Percentiles rank a stretch among this genome's conserved stretches.
These are phyloP conservation scores for Flammula alnicola DNA, from an alignment of 1,284 basidiomycete species.

Conservation along the genomic window DNA sequence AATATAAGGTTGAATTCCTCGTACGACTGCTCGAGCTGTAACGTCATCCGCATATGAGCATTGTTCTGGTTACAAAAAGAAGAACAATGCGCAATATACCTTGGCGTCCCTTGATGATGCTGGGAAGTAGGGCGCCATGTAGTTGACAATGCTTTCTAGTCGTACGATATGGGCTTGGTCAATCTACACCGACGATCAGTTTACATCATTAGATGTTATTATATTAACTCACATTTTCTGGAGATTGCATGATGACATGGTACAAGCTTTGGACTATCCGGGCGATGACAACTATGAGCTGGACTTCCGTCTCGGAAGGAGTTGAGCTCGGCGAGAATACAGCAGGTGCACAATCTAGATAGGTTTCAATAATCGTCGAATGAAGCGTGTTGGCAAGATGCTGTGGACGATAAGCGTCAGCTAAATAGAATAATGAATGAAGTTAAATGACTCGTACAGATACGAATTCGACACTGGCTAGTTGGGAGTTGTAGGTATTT, in stretches of 20 bases:
- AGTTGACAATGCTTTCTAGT: conserved; percentile 63
- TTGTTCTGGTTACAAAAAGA: conserved; percentile 11
- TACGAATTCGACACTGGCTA: conserved; percentile 24
- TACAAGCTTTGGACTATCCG: conserved; percentile 75
- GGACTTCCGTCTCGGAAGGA: conserved; percentile 63
- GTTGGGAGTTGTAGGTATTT: conserved; percentile 15
- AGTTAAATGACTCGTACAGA: conserved; percentile 22
- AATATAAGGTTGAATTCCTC: conserved; percentile 77
- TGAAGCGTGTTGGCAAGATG: conserved; percentile 60
- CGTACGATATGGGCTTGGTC: conserved; percentile 41
- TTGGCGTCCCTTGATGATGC: conserved; percentile 62
- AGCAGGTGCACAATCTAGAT: conserved; percentile 83
- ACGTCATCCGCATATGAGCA: conserved; percentile 1
- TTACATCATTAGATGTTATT: background rate
- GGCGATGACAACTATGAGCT: conserved; percentile 64
- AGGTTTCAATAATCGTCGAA: conserved; percentile 77
- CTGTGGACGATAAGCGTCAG: conserved; percentile 19
- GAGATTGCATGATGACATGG: conserved; percentile 53
- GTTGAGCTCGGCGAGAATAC: conserved; percentile 71
- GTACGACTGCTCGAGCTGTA: conserved; percentile 59
- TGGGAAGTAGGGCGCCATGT: conserved; percentile 87
- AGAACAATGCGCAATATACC: conserved; percentile 42
- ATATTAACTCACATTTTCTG: conserved; percentile 26
- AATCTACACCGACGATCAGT: conserved; percentile 18
- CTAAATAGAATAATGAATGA: background rate